phyloP scores from a whole-genome alignment of 495 filamentous ascomycete species.

The Penicillium cosmopolitanum region DNA sequence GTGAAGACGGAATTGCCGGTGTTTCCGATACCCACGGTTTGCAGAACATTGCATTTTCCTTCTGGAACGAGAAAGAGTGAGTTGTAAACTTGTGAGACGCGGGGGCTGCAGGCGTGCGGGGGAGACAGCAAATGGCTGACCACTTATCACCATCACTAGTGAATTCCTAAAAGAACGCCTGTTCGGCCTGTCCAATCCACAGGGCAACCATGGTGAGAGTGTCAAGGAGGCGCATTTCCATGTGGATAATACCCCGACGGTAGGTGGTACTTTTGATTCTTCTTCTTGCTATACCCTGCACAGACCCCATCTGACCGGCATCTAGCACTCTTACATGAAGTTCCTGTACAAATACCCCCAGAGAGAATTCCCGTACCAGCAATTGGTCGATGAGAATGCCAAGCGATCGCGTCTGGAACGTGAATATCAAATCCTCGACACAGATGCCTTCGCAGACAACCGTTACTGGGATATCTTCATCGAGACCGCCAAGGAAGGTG shows the following conservation, averaged over 20 bases:
- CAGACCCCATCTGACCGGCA: constrained; percentile 2
- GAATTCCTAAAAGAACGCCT: constrained; percentile 92
- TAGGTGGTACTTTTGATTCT: constrained; percentile 14
- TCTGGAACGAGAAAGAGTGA: constrained; percentile 97
- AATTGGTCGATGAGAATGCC: constrained; percentile 82
- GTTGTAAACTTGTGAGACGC: constrained; percentile 59
- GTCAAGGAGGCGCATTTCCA: constrained; percentile 97
- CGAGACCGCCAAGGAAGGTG: constrained; percentile 89
- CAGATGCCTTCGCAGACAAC: constrained; percentile 88
- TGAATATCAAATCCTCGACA: constrained; percentile 92
- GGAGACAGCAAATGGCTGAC: not conserved
- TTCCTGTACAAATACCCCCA: constrained; percentile 97
- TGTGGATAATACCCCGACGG: constrained; percentile 84
- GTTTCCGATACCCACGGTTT: constrained; percentile 89
- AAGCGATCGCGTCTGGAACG: constrained; percentile 70
- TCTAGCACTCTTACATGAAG: constrained; percentile 97
- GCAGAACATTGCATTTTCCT: constrained; percentile 91
- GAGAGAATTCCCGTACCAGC: constrained; percentile 85
- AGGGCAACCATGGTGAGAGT: constrained; percentile 95
- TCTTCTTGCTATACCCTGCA: not conserved
- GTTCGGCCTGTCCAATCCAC: constrained; percentile 92
- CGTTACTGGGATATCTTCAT: constrained; percentile 97
- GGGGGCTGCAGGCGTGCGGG: not conserved
- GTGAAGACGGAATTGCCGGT: constrained; percentile 95
- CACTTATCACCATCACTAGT: constrained; percentile 43